A percentile compares a stretch with the other conserved stretches of the same genome.
Evolutionary conservation across 179 eudicot species (phyloP).

Genomic region (Amaranthus tricolor): DNA sequence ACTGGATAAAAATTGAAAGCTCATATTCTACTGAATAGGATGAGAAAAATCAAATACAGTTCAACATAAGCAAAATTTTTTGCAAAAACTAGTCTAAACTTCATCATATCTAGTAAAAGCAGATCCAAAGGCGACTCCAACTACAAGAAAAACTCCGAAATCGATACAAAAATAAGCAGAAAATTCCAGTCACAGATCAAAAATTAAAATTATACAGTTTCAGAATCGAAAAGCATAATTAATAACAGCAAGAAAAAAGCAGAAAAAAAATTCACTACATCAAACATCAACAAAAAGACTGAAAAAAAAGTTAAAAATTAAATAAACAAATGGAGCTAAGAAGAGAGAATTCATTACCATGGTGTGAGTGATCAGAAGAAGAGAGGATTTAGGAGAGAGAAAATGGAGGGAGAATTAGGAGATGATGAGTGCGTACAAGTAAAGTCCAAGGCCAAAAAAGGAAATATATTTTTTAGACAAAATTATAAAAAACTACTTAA

Average conservation of each 20-base stretch:
- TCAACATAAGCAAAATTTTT: not conserved
- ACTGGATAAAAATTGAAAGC: not conserved
- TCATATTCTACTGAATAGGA: not conserved
- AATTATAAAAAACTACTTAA: too few species aligned
- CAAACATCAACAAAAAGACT: not conserved
- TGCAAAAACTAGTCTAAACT: not conserved
- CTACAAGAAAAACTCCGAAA: too few species aligned
- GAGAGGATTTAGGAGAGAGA: not conserved
- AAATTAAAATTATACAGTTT: too few species aligned
- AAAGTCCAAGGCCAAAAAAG: slow-evolving; percentile 10
- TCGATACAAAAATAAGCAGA: too few species aligned
- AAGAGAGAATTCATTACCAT: slow-evolving; percentile 11
- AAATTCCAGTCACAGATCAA: too few species aligned
- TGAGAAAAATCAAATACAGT: not conserved
- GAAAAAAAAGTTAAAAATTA: not conserved
- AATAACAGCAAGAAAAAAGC: too few species aligned
- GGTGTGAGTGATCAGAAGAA: not conserved
- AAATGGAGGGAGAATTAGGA: not conserved
- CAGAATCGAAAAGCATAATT: too few species aligned
- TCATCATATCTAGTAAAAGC: not conserved
- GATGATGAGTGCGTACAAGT: slow-evolving; percentile 21
- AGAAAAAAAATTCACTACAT: not conserved
- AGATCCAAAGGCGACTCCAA: slow-evolving; percentile 12
- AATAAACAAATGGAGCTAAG: too few species aligned
- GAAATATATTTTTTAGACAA: not conserved